Base-by-base conservation (phyloP, 345 rosid genomes). In the Syzygium jambos region DNA sequence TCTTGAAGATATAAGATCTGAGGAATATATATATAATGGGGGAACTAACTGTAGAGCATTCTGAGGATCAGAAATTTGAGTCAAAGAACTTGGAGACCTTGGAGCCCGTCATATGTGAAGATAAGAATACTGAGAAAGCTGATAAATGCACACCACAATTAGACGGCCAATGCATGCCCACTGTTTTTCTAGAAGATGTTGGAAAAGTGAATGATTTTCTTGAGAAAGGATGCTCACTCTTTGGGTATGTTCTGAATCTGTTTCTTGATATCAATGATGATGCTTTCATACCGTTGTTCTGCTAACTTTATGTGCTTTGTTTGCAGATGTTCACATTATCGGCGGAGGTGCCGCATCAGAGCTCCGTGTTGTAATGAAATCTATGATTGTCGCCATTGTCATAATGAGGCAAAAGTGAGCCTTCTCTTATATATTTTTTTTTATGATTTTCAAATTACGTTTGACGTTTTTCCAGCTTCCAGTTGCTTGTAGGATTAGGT, bases 291-390 rank as follows among this genome's bases (percentile, higher is more conserved):
- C 54, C 55, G 2, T 49, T 84, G 86, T 84, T 5, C 59, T 14
- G 25, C 63, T 9, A 29, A 52, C 12, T 49, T 83, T 27, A 84
- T 53, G 61, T 25, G 87, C 29, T 59, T 86, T 53, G 84, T 82
- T 87, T 87, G 82, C 30, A 34, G 25, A 68, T 93, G 94, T 88
- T 85, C 91, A 41, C 95, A 93, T 57, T 92, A 93, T 84, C 87
- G 91, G 78, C 87, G 95, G 82, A 90, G 92, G 85, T 93, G 95
- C 88, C 90, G 88, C 88, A 93, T 93, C 87, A 89, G 91, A 89
- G 90, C 94, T n/a, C 93, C 95, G 1, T 93, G 94, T 86, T 93
- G 95, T 52, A 68, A 91, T 87, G 92, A 92, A 89, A 85, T 93
- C 77, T 93, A 92, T 55, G 90, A 90, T 89, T 93, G 94, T 88